phyloP scores from a whole-genome alignment of 495 filamentous ascomycete species.

The Xylaria flabelliformis region DNA sequence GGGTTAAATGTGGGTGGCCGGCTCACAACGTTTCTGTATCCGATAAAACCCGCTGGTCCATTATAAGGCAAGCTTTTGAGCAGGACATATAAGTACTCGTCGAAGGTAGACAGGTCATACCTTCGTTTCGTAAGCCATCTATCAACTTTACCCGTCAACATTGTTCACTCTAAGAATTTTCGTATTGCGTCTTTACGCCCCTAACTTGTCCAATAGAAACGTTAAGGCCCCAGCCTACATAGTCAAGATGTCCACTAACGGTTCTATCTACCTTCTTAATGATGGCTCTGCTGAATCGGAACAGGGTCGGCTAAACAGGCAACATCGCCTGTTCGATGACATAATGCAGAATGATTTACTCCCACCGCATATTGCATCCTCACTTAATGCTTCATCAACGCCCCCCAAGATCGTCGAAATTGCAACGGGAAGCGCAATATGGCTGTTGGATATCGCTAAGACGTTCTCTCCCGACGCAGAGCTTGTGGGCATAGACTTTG shows the following conservation, averaged over 20 bases:
- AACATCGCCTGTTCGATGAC: constrained; percentile 18
- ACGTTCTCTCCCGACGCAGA: constrained; percentile 15
- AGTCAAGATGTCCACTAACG: constrained; percentile 7
- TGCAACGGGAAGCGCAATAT: constrained; percentile 22
- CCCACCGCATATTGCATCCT: constrained; percentile 15
- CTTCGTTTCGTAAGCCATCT: not conserved
- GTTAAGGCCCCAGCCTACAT: too few relatives aligned
- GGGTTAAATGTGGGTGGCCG: not conserved
- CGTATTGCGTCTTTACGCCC: not conserved
- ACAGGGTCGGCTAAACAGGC: constrained; percentile 5
- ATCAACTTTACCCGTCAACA: not conserved
- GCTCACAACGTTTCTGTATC: not conserved
- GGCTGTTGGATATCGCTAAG: constrained; percentile 17
- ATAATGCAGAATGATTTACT: constrained; percentile 23
- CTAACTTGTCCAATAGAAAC: not conserved
- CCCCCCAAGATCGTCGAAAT: constrained; percentile 21
- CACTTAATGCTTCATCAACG: not conserved
- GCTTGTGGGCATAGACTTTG: constrained; percentile 21
- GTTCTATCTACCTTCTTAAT: constrained; percentile 18
- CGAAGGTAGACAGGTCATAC: not conserved
- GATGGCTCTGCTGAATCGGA: constrained; percentile 8
- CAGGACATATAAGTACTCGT: not conserved
- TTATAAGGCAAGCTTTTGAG: not conserved
- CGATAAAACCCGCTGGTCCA: not conserved
- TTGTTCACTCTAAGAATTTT: not conserved